These are phyloP conservation scores for Sugiyamaella castrensis DNA, from an alignment of 1,139 yeast genomes.

Conservation along the genomic window DNA sequence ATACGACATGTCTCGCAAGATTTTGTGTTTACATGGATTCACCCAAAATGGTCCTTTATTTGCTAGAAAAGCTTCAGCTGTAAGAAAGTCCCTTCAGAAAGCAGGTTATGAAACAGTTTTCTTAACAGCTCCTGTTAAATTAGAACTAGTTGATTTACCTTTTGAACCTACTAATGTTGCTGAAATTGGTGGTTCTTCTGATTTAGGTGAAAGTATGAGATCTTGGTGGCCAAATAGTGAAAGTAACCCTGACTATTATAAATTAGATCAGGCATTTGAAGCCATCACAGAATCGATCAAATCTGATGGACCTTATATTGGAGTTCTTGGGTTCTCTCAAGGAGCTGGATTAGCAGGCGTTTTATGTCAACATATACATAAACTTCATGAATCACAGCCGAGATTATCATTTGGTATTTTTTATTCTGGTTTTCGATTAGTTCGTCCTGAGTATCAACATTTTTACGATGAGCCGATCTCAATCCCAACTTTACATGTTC, in stretches of 20 bases:
- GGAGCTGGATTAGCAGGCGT: conserved; percentile 79
- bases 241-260: conserved; percentile 40
- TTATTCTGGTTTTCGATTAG: conserved; percentile 73
- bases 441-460: conserved; percentile 50
- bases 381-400: conserved; percentile 39
- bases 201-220: conserved; percentile 41
- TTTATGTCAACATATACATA: conserved; percentile 30
- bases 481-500: conserved; percentile 67
- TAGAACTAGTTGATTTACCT: conserved; percentile 59
- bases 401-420: conserved; percentile 66
- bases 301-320: conserved; percentile 81
- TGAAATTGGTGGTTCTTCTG: conserved; percentile 22
- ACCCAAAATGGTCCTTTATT: conserved; percentile 66
- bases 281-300: conserved; percentile 56
- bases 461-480: conserved; percentile 47
- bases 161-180: conserved; percentile 36
- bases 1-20: conserved; percentile 30
- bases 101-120: conserved; percentile 68
- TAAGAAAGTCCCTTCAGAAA: conserved; percentile 67
- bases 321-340: conserved; percentile 87
- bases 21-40: conserved; percentile 56
- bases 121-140: conserved; percentile 68
- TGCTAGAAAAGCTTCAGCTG: conserved; percentile 75
- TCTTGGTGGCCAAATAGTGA: conserved; percentile 47
- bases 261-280: conserved; percentile 46